Base-by-base conservation (phyloP, 2,329 filamentous ascomycete genomes). In the Elsinoe necatrix region DNA sequence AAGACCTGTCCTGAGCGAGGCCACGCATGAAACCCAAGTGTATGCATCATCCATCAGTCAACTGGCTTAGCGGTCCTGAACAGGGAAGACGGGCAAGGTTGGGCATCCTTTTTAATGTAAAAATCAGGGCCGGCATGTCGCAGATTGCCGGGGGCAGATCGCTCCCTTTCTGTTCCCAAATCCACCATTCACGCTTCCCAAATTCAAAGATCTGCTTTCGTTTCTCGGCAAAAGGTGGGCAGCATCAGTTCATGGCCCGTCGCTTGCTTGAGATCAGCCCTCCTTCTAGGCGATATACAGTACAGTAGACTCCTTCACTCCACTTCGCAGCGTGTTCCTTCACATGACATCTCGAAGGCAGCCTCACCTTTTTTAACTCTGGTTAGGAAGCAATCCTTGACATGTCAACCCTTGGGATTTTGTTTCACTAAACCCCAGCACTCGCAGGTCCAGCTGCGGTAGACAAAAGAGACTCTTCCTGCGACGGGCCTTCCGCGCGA, bases 401-500 rank as follows among this genome's bases (percentile, higher is more conserved):
- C 48, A 35, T 37, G 48, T 34, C 48, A 37, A 37, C 48, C 48
- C 29, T 52, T 37, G 21, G 48, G 27, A 37, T 37, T 18, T 37
- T 39, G 48, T 52, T 52, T 52, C 48, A 52, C 48, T 52, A 52
- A 52, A 52, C 14, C 18, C 18, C 48, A 27, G 29, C 18, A 23
- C 29, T 31, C 18, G 8, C 18, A 23, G 16, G 20, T 2, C 27
- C 48, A 52, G 29, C 48, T 4, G 48, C 31, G 27, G 29, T 37
- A 14, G 23, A 35, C 18, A 52, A 52, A 37, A 52, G 34, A 39
- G 25, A 20, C 25, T 48, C 54, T 45, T 56, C 23, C 39, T 56
- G 54, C 39, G 43, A 45, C 42, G 54, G 54, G 54, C 54, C 54
- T 56, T 39, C 27, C 29, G 37, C 54, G 54, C 41, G 41, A 56